Conservation (phyloP, 768 basidiomycete species). For the Hygrophorus russula region DNA sequence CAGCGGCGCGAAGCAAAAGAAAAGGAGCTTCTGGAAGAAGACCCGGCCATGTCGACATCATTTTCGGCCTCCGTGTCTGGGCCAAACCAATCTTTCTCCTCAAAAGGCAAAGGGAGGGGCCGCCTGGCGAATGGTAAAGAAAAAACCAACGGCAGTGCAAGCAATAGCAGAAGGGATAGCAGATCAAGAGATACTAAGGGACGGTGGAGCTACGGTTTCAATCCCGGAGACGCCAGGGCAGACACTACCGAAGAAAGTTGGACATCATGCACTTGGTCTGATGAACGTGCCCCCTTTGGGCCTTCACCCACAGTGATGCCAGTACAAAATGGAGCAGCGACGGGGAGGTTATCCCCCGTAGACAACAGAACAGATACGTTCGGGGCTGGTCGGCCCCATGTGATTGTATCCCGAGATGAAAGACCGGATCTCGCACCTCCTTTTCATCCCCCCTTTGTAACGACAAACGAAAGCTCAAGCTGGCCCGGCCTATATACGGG, state of each 20-base stretch:
- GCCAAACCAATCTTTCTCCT: conserved; percentile 12
- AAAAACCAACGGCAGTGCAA: conserved; percentile 18
- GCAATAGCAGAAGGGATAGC: conserved; percentile 11
- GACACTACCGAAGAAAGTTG: conserved; percentile 5
- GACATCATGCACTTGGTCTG: conserved; percentile 10
- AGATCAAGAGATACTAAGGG: conserved; percentile 8
- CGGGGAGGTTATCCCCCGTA: conserved; percentile 2
- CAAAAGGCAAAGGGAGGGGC: conserved; percentile 28
- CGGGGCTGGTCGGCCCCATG: conserved; percentile 9
- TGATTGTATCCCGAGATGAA: conserved; percentile 13
- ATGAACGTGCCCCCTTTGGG: conserved; percentile 7
- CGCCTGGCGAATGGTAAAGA: conserved; percentile 24
- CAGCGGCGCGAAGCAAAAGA: conserved; percentile 39
- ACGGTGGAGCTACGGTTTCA: conserved; percentile 2
- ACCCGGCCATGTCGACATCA: conserved; percentile 35
- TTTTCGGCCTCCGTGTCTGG: conserved; percentile 14
- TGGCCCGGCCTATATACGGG: conserved; percentile 33
- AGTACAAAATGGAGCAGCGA: conserved; percentile 9
- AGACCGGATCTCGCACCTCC: conserved; percentile 9
- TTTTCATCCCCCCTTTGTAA: conserved; percentile 7
- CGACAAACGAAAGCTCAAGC: not conserved
- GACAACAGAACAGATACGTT: conserved; percentile 14
- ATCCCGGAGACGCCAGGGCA: not conserved
- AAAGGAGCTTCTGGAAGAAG: conserved; percentile 46
- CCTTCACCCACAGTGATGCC: conserved; percentile 2